phyloP scores from a whole-genome alignment of 208 protist species.

The Trypanosomatidae sp. region DNA sequence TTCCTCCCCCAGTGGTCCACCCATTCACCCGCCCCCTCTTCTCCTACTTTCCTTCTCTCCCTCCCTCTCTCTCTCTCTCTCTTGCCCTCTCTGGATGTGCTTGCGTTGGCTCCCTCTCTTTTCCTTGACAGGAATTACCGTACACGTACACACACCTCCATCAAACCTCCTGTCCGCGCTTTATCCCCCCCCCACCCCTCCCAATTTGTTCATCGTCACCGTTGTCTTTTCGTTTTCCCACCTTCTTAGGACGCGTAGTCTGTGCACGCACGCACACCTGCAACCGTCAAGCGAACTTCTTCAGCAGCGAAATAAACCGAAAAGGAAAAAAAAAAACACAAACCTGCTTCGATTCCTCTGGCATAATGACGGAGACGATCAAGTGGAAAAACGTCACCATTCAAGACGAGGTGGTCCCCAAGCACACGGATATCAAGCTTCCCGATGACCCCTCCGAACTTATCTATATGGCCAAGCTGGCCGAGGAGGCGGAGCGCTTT shows the following conservation, averaged over 20 bases:
- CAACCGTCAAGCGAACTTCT: not conserved
- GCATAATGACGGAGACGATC: slow-evolving; percentile 68
- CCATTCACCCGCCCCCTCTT: too few relatives aligned
- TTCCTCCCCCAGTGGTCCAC: not conserved
- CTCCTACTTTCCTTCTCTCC: not conserved
- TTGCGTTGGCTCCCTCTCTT: not conserved
- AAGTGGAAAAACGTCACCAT: slow-evolving; percentile 85
- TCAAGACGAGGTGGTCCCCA: slow-evolving; percentile 78
- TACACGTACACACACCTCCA: not conserved
- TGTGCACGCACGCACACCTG: not conserved
- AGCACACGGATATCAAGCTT: slow-evolving; percentile 74
- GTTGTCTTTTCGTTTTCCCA: not conserved
- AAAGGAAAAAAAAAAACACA: slow-evolving; percentile 14
- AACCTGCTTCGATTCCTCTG: slow-evolving; percentile 1
- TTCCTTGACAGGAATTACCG: not conserved
- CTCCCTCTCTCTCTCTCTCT: not conserved
- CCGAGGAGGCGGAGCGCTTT: slow-evolving; percentile 98
- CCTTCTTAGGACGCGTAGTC: not conserved
- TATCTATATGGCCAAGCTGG: slow-evolving; percentile 97
- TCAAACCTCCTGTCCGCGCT: not conserved
- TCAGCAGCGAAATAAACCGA: not conserved
- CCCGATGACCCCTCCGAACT: slow-evolving; percentile 84
- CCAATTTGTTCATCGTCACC: not conserved
- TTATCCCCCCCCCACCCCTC: not conserved
- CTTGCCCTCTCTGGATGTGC: not conserved